Evolutionary conservation across 2,329 filamentous ascomycete species (phyloP).

Genomic region (Hypoxylon sp.): DNA sequence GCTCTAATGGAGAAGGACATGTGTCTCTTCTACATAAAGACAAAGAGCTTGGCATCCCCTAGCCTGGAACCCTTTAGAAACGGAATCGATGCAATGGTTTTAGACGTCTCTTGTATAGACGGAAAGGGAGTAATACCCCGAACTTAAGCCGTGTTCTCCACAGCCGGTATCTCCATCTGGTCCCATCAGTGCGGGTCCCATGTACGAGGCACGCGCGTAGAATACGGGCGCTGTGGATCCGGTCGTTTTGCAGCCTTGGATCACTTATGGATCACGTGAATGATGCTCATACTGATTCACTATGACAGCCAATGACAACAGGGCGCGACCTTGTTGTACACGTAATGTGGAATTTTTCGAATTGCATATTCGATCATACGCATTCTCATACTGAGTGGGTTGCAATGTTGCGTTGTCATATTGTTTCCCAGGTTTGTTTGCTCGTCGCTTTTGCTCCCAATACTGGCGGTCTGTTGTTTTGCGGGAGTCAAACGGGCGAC

Average conservation of each 20-base stretch:
- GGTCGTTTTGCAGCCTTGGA: neutral
- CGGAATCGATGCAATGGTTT: too few relatives aligned
- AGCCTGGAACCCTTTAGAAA: too few relatives aligned
- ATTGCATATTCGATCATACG: neutral
- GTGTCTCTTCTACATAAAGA: neutral
- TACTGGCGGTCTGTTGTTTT: slow-evolving; percentile 4
- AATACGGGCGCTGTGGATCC: neutral
- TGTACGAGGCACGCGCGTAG: neutral
- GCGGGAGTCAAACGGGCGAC: neutral
- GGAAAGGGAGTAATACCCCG: neutral
- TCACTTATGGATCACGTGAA: slow-evolving; percentile 43
- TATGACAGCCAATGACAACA: slow-evolving; percentile 7
- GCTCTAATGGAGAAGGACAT: neutral
- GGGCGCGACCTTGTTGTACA: neutral
- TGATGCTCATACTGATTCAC: slow-evolving; percentile 43
- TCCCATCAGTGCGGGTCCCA: slow-evolving; percentile 9
- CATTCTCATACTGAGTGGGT: neutral
- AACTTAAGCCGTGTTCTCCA: neutral
- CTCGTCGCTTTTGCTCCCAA: neutral
- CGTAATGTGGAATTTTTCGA: neutral
- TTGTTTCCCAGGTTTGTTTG: neutral
- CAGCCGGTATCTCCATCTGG: slow-evolving; percentile 1
- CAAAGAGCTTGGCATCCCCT: neutral
- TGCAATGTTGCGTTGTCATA: neutral
- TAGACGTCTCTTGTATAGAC: too few relatives aligned